These are phyloP conservation scores for Blastobotrys chiropterorum DNA, from an alignment of 805 yeast species.

Conservation along the genomic window DNA sequence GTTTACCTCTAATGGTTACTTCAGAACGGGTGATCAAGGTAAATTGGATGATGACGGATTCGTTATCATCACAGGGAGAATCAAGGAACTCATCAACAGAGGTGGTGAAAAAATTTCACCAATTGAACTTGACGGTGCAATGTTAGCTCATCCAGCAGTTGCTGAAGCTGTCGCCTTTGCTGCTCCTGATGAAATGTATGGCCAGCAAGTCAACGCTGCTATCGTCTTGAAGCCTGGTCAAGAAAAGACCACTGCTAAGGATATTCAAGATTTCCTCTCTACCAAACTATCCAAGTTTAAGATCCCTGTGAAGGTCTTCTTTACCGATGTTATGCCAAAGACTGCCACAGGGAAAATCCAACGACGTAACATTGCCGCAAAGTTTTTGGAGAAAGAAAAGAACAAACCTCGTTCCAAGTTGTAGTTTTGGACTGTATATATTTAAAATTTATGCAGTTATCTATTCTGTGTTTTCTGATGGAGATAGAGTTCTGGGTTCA, in stretches of 20 bases:
- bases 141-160: conserved; percentile 57
- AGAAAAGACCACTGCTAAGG: conserved; percentile 35
- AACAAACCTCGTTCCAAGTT: not conserved
- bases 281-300: conserved; percentile 50
- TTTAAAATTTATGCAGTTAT: not conserved
- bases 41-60: conserved; percentile 52
- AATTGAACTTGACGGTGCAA: conserved; percentile 56
- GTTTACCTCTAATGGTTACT: conserved; percentile 54
- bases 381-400: conserved; percentile 28
- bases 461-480: too few species aligned
- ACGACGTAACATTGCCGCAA: conserved; percentile 53
- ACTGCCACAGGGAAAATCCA: conserved; percentile 77
- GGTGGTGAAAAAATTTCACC: conserved; percentile 79
- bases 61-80: conserved; percentile 58
- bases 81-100: conserved; percentile 67
- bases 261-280: conserved; percentile 41
- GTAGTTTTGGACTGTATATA: not conserved
- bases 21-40: conserved; percentile 80
- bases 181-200: conserved; percentile 60
- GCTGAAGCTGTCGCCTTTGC: conserved; percentile 68
- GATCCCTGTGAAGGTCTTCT: conserved; percentile 51
- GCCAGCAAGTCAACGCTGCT: conserved; percentile 67
- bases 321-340: conserved; percentile 60
- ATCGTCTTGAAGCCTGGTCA: conserved; percentile 46
- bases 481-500: too few species aligned